Base-by-base conservation (phyloP, 2,329 filamentous ascomycete genomes). In the Fusarium temperatum region DNA sequence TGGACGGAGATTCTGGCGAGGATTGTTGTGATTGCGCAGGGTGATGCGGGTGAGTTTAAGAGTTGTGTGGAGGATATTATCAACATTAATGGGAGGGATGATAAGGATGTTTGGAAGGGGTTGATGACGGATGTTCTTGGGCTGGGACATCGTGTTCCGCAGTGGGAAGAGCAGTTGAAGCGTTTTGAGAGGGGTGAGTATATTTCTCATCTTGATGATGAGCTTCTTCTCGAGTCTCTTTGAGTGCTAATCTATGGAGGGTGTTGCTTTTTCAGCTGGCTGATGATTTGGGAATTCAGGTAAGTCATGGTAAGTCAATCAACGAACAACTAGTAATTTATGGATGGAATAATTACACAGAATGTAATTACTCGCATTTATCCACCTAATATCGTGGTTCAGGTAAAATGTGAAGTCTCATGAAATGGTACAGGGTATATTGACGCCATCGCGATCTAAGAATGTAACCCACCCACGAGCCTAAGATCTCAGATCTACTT, bases 101-200 rank as follows among this genome's bases (percentile, higher is more conserved):
- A 26, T 9, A 9, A 8, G 30, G 5, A 32, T 36, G 14, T 63
- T 3, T 78, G 76, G 76, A 55, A 66, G 30, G 18, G 11, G 20
- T 50, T 78, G 3, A 24, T 79, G 20, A 39, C 50, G 8, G 30
- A 39, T 5, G 47, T 62, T 5, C 54, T 79, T 0, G 47, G 26
- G 1, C 6, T 79, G 26, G 67, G 35, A 1, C 45, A 79, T 20
- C 74, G 73, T 7, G 53, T 78, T 18, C 42, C 51, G 0, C 67
- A 70, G 15, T 79, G 78, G 78, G 58, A 62, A 11, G 47, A 48
- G 5, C 78, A 79, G 36, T n/a, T 77, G n/a, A 20, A 22, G 1
- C 53, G 30, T 17, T 77, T 78, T 48, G 22, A 56, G 11, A 42
- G 6, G 3, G 55, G 61, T 12, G 68, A 74, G 45, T 44, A 41